Base-by-base conservation (phyloP, 2,329 filamentous ascomycete species). In the Drechslera avenae region DNA sequence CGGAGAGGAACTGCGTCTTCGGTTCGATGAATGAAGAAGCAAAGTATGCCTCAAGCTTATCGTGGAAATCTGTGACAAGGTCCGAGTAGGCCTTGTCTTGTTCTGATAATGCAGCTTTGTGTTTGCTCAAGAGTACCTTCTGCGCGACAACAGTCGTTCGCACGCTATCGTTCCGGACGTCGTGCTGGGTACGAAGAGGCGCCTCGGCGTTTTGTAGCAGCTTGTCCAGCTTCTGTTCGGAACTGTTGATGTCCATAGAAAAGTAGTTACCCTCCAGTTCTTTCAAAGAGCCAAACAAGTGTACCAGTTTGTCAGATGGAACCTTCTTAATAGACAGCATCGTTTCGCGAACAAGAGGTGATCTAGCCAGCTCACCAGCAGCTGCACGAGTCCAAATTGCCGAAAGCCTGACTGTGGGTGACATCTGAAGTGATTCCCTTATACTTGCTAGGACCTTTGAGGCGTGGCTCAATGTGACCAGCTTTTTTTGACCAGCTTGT, bases 121-220 rank as follows among this genome's bases (percentile, higher is more conserved):
- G 86, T 56, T 85, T 88, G 73, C 87, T 90, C 33, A 94, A 79
- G 64, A 91, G 86, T 14, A 94, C 89, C 67, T 89, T 89, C 66
- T 93, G 89, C 13, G 89, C 89, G 42, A 93, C 85, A 26, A 93
- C 84, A 0, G 90, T 93, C 1, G 89, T 90, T 36, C 90, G 82
- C 33, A 90, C 75, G 35, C 88, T 85, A 57, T 85, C 86, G 73
- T 82, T 79, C 34, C 87, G 86, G 9, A 87, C 81, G 61, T 87
- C 87, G 71, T 94, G 89, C 68, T 87, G 87, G 74, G 87, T 95
- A 55, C 86, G 85, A 23, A 95, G 79, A 79, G 73, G 66, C 32
- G 62, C 53, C 43, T 52, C 55, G 32, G 66, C 63, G 3, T 63
- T 46, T 40, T 64, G 40, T 4, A 73, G 41, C 10, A 73, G 50